A percentile compares a stretch with the other conserved stretches of the same genome.
phyloP scores from a whole-genome alignment of 139 green algal species.

The Chlorella sorokiniana region DNA sequence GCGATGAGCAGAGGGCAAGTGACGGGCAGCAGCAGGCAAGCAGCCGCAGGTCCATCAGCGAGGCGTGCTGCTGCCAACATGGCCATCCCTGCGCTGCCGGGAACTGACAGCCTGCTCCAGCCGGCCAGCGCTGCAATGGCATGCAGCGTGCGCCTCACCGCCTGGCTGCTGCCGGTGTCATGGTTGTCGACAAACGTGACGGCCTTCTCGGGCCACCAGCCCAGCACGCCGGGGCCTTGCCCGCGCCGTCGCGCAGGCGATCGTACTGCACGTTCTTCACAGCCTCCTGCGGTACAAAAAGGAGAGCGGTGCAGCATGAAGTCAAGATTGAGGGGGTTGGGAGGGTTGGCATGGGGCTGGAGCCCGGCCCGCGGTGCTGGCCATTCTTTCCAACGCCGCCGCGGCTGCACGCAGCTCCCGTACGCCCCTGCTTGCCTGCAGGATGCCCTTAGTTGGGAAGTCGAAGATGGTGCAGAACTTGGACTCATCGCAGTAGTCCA shows the following conservation, averaged over 20 bases:
- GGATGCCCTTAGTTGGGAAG: conserved; percentile 95
- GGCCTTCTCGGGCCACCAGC: conserved; percentile 85
- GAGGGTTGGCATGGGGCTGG: too few species aligned
- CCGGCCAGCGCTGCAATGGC: too few species aligned
- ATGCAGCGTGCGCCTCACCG: conserved; percentile 49
- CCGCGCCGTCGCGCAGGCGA: conserved; percentile 83
- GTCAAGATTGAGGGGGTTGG: neutral
- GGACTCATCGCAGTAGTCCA: conserved; percentile 82
- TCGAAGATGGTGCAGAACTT: conserved; percentile 85
- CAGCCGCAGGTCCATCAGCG: too few species aligned
- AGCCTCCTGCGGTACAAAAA: conserved; percentile 78
- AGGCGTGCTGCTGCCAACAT: too few species aligned
- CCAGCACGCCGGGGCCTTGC: conserved; percentile 84
- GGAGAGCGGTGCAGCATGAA: neutral
- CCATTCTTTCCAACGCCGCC: neutral
- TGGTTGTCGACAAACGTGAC: conserved; percentile 99
- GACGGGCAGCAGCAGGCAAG: neutral
- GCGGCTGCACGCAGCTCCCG: neutral
- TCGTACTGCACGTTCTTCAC: conserved; percentile 91
- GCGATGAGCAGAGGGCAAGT: neutral
- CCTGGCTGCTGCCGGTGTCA: conserved; percentile 62
- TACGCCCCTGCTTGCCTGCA: conserved; percentile 59
- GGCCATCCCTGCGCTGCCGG: too few species aligned
- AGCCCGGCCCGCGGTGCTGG: too few species aligned
- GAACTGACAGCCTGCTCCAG: too few species aligned